Conservation (phyloP, 2,329 filamentous ascomycete genomes). For the Arachnomyces sp. region DNA sequence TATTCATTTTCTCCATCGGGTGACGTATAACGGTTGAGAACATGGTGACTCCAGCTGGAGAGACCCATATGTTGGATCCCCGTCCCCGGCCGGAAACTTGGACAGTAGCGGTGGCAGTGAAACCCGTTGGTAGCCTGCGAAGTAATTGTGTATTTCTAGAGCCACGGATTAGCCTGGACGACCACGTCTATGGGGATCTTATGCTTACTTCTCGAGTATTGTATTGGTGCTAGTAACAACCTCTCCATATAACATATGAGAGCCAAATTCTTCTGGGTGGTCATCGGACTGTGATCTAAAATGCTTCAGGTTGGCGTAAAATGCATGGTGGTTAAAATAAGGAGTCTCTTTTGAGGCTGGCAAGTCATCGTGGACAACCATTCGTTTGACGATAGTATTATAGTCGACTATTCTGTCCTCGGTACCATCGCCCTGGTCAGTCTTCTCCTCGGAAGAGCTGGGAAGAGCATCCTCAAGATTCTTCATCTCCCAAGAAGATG, state of each 20-base stretch:
- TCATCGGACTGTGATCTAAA: slow-evolving; percentile 55
- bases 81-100: slow-evolving; percentile 83
- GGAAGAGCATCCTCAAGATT: slow-evolving; percentile 48
- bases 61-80: slow-evolving; percentile 90
- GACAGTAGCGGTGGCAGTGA: slow-evolving; percentile 76
- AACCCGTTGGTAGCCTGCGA: slow-evolving; percentile 68
- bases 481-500: slow-evolving; percentile 52
- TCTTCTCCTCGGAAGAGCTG: slow-evolving; percentile 25
- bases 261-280: slow-evolving; percentile 60
- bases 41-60: slow-evolving; percentile 74
- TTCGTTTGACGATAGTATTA: slow-evolving; percentile 60
- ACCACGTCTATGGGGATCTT: not conserved
- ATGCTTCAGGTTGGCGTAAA: slow-evolving; percentile 60
- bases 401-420: slow-evolving; percentile 64
- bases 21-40: slow-evolving; percentile 87
- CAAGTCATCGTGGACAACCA: slow-evolving; percentile 64
- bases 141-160: slow-evolving; percentile 68
- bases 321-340: slow-evolving; percentile 75
- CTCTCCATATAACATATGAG: slow-evolving; percentile 74
- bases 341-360: slow-evolving; percentile 69
- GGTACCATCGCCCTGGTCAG: slow-evolving; percentile 23
- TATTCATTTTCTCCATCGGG: slow-evolving; percentile 59
- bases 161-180: not conserved
- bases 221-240: slow-evolving; percentile 93
- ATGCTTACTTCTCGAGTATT: slow-evolving; percentile 68